Evolutionary conservation across 768 basidiomycete species (phyloP).

Genomic region (Steccherinum ochraceum): DNA sequence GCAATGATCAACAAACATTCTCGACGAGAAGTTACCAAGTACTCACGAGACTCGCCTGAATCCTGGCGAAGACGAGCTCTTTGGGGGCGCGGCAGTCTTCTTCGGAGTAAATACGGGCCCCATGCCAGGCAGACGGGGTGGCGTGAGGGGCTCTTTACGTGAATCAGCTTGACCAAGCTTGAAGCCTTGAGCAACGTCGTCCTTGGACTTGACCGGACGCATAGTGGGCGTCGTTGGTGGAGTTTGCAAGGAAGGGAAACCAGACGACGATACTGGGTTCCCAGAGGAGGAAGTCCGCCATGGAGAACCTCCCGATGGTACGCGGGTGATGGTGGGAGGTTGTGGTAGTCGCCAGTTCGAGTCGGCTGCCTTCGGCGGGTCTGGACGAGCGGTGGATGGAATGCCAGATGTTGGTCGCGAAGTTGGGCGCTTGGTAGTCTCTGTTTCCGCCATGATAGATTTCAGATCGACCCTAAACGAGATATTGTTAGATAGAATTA

Average conservation of each 20-base stretch:
- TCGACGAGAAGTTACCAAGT: neutral
- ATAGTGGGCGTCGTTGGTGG: constrained; percentile 18
- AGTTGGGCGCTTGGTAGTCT: constrained; percentile 20
- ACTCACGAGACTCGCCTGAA: constrained; percentile 48
- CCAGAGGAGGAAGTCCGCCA: constrained; percentile 4
- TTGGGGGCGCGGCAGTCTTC: constrained; percentile 31
- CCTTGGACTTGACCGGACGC: constrained; percentile 13
- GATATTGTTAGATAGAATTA: constrained; percentile 5
- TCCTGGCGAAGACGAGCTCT: constrained; percentile 19
- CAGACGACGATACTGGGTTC: neutral
- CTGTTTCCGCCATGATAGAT: constrained; percentile 78
- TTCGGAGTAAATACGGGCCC: constrained; percentile 64
- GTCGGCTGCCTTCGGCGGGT: constrained; percentile 1
- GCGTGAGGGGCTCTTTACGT: constrained; percentile 17
- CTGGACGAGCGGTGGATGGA: neutral
- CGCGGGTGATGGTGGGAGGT: neutral
- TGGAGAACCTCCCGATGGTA: constrained; percentile 3
- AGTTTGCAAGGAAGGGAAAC: constrained; percentile 4
- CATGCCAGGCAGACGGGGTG: constrained; percentile 31
- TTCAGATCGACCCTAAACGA: constrained; percentile 70
- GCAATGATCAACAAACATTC: neutral
- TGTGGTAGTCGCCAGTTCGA: constrained; percentile 8
- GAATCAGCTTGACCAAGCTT: constrained; percentile 8
- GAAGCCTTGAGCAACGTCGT: neutral
- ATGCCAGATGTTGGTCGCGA: neutral